Conservation (phyloP, 2,329 filamentous ascomycete genomes). For the Pseudogymnoascus sp. region DNA sequence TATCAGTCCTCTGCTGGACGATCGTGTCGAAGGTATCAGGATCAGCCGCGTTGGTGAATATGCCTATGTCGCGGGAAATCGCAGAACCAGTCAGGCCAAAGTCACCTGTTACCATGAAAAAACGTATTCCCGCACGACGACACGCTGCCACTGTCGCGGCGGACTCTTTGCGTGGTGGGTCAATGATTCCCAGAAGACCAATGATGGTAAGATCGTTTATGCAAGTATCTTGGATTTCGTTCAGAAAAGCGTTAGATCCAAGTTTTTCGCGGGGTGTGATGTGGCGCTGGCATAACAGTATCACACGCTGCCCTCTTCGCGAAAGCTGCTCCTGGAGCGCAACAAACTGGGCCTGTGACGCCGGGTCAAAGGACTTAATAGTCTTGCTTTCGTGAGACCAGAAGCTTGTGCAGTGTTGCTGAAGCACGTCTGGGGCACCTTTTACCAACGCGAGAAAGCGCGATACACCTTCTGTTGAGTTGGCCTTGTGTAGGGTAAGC, state of each 20-base stretch:
- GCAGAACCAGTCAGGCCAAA: slow-evolving; percentile 67
- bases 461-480: slow-evolving; percentile 10
- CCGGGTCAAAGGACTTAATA: slow-evolving; percentile 30
- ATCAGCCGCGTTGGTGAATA: slow-evolving; percentile 42
- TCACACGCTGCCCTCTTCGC: slow-evolving; percentile 36
- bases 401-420: slow-evolving; percentile 20
- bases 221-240: slow-evolving; percentile 36
- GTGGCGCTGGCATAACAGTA: slow-evolving; percentile 35
- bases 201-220: slow-evolving; percentile 39
- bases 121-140: slow-evolving; percentile 58
- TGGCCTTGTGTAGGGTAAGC: slow-evolving; percentile 29
- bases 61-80: slow-evolving; percentile 63
- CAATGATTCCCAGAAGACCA: slow-evolving; percentile 44
- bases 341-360: slow-evolving; percentile 29
- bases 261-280: slow-evolving; percentile 23
- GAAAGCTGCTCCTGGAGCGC: slow-evolving; percentile 35
- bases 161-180: slow-evolving; percentile 50
- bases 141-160: slow-evolving; percentile 49
- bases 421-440: slow-evolving; percentile 16
- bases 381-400: slow-evolving; percentile 24
- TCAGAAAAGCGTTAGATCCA: slow-evolving; percentile 41
- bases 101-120: slow-evolving; percentile 73
- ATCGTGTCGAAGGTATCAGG: slow-evolving; percentile 34
- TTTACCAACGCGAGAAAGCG: slow-evolving; percentile 11
- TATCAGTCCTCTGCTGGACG: neutral